Evolutionary conservation across 2,329 filamentous ascomycete genomes (phyloP).

Genomic region (Trichoderma atroviride): DNA sequence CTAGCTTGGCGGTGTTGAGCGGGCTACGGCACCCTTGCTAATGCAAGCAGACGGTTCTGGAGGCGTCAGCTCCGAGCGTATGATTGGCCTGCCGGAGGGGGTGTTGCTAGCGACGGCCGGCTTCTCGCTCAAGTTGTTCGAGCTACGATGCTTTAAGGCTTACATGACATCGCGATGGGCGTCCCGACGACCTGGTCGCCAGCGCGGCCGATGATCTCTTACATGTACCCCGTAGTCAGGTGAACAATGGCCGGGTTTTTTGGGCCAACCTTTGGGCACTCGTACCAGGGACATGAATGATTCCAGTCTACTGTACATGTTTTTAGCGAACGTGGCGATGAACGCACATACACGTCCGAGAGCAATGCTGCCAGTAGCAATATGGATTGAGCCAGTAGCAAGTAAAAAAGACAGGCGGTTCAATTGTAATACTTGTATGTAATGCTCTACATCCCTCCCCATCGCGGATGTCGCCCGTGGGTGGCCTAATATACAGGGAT

Average conservation of each 20-base stretch:
- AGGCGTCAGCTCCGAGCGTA: background rate
- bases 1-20: background rate
- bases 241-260: background rate
- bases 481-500: background rate
- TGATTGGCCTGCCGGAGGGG: background rate
- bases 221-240: background rate
- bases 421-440: no score
- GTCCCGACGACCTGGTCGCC: background rate
- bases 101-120: background rate
- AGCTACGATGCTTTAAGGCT: background rate
- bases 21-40: background rate
- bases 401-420: background rate
- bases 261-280: background rate
- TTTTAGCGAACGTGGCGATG: background rate
- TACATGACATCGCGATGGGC: background rate
- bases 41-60: background rate
- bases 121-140: background rate
- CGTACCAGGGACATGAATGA: background rate
- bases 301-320: no score
- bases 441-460: no score
- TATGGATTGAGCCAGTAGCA: no score
- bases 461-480: background rate
- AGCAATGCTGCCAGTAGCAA: background rate
- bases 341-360: background rate
- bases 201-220: background rate